A percentile compares a stretch with the other conserved stretches of the same genome.
Conservation (phyloP, 257 asterid species). For the Solanum medicagineum region DNA sequence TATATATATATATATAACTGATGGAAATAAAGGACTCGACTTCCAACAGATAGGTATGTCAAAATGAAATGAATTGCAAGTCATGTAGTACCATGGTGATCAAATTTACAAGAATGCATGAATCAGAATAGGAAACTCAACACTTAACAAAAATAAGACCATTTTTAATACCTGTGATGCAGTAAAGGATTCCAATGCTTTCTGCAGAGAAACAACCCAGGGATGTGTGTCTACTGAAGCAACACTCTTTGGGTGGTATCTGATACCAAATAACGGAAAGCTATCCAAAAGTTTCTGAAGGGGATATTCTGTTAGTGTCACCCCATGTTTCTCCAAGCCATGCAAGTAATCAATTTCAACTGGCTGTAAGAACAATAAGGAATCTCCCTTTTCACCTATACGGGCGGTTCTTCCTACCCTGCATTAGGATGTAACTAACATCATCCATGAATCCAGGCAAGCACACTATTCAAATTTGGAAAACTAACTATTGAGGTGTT, state of each 20-base stretch:
- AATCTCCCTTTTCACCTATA: constrained; percentile 79
- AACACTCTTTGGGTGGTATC: constrained; percentile 39
- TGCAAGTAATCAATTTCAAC: constrained; percentile 63
- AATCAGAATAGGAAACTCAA: not conserved
- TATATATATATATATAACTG: not conserved
- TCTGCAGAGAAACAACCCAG: constrained; percentile 67
- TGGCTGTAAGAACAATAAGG: constrained; percentile 71
- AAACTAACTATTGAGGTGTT: not conserved
- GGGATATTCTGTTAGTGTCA: constrained; percentile 60
- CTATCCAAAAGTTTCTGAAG: constrained; percentile 56
- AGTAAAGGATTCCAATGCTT: constrained; percentile 60
- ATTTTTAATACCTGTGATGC: constrained; percentile 39
- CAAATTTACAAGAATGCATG: not conserved
- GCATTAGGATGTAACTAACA: constrained; percentile 11
- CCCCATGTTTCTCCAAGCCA: constrained; percentile 79
- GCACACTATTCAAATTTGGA: not conserved
- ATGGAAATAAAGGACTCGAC: not conserved
- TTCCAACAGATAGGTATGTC: not conserved
- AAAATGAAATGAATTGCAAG: not conserved
- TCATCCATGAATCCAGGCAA: not conserved
- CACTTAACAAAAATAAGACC: not conserved
- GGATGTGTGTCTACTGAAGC: constrained; percentile 79
- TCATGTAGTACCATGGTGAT: not conserved
- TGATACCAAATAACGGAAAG: constrained; percentile 28
- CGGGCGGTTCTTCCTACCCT: constrained; percentile 99